These are phyloP conservation scores for Botrytis hyacinthi DNA, from an alignment of 2,329 filamentous ascomycete species.

Conservation along the genomic window DNA sequence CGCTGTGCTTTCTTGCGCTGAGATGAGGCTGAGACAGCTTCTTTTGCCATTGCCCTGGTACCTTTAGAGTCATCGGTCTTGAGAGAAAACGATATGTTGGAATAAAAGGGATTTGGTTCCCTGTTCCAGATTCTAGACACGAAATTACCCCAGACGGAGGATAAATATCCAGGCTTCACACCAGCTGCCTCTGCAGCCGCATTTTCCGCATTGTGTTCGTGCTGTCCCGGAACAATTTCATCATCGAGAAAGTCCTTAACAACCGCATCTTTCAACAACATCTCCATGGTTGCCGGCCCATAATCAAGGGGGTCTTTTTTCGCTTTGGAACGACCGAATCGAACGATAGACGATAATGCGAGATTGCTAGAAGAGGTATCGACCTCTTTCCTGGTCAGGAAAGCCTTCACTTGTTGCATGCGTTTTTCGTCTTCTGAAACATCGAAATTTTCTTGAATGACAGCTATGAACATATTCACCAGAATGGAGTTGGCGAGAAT, in stretches of 20 bases:
- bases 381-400: constrained; percentile 86
- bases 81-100: constrained; percentile 64
- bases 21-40: constrained; percentile 81
- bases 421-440: constrained; percentile 98
- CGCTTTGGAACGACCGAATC: constrained; percentile 57
- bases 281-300: constrained; percentile 87
- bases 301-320: constrained; percentile 85
- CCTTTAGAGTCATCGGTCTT: constrained; percentile 76
- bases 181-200: constrained; percentile 38
- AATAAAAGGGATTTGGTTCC: constrained; percentile 95
- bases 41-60: constrained; percentile 81
- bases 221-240: constrained; percentile 48
- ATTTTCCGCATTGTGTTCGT: constrained; percentile 38
- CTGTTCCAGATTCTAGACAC: constrained; percentile 55
- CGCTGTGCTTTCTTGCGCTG: constrained; percentile 83
- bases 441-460: constrained; percentile 99
- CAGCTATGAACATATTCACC: constrained; percentile 99
- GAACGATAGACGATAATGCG: constrained; percentile 69
- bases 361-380: constrained; percentile 70
- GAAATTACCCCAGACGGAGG: constrained; percentile 60
- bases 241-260: constrained; percentile 94
- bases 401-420: constrained; percentile 91
- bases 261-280: constrained; percentile 94
- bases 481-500: constrained; percentile 93
- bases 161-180: constrained; percentile 57